Percentiles rank a stretch among this genome's conserved stretches.
These are phyloP conservation scores for Fusarium sp. DNA, from an alignment of 2,329 filamentous ascomycete genomes.

Conservation along the genomic window DNA sequence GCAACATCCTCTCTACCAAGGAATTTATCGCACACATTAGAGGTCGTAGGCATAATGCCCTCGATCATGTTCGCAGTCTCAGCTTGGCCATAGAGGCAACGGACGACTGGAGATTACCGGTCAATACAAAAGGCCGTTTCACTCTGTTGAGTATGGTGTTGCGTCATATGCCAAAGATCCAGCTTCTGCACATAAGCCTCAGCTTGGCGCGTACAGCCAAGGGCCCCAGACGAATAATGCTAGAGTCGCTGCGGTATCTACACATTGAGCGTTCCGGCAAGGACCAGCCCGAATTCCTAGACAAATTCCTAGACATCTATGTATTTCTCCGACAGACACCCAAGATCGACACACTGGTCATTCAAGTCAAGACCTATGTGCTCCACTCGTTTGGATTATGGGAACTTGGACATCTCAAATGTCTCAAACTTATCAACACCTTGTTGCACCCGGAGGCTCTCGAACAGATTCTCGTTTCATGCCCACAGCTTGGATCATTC, in stretches of 20 bases:
- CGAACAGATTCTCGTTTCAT: background rate
- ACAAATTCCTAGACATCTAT: fast-evolving
- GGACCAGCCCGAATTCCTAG: fast-evolving
- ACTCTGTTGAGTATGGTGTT: fast-evolving
- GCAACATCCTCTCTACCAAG: too few relatives aligned
- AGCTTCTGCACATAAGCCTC: background rate
- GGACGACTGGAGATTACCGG: background rate
- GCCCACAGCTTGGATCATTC: background rate
- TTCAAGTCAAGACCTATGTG: background rate
- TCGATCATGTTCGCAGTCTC: background rate
- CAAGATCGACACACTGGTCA: background rate
- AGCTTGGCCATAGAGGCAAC: background rate
- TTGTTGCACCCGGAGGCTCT: fast-evolving
- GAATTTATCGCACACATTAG: background rate
- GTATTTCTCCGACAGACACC: background rate
- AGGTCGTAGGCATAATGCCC: background rate
- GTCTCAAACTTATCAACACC: background rate
- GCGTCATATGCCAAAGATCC: background rate
- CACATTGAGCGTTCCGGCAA: background rate
- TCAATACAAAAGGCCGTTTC: background rate
- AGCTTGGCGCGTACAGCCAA: fast-evolving
- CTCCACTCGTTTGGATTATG: background rate
- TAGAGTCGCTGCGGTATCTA: background rate
- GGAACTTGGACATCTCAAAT: background rate
- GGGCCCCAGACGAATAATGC: fast-evolving